These are phyloP conservation scores for Fusarium sp. DNA, from an alignment of 2,329 filamentous ascomycete species.

Conservation along the genomic window DNA sequence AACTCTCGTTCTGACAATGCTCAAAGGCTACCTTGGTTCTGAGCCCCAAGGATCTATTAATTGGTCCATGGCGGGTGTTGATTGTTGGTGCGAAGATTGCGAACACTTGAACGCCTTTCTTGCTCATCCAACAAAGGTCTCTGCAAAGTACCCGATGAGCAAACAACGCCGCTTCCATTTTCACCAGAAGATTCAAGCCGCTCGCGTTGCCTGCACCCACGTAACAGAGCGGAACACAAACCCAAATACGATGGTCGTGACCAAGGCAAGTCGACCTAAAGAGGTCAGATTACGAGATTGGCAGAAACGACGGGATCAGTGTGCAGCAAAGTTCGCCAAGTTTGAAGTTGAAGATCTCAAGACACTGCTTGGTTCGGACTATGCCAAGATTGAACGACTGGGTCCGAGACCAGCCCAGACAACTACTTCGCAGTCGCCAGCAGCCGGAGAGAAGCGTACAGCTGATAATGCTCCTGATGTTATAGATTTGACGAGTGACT, in stretches of 20 bases:
- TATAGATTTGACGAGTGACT: constrained; percentile 25
- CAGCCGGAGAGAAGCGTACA: constrained; percentile 15
- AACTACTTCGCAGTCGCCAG: not conserved
- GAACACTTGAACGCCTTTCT: constrained; percentile 46
- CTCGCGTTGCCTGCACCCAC: constrained; percentile 38
- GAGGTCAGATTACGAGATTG: not conserved
- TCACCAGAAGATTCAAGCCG: constrained; percentile 23
- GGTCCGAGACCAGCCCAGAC: not conserved
- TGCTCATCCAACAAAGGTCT: not conserved
- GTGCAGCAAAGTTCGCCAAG: not conserved
- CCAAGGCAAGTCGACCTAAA: constrained; percentile 32
- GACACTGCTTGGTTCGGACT: constrained; percentile 10
- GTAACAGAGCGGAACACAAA: constrained; percentile 18
- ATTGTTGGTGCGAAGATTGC: constrained; percentile 47
- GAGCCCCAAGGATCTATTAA: too few species aligned
- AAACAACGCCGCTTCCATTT: constrained; percentile 41
- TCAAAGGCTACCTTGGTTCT: too few species aligned
- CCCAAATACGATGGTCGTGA: constrained; percentile 41
- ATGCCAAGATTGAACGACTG: constrained; percentile 1
- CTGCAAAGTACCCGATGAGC: constrained; percentile 25
- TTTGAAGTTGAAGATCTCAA: constrained; percentile 7
- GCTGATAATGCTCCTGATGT: not conserved
- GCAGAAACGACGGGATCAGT: not conserved
- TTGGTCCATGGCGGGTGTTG: too few species aligned
- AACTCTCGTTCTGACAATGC: too few species aligned